Evolutionary conservation across 768 basidiomycete genomes (phyloP), one percentile per base, ranked within the genome.

Genomic region (Leccinum broughii): DNA sequence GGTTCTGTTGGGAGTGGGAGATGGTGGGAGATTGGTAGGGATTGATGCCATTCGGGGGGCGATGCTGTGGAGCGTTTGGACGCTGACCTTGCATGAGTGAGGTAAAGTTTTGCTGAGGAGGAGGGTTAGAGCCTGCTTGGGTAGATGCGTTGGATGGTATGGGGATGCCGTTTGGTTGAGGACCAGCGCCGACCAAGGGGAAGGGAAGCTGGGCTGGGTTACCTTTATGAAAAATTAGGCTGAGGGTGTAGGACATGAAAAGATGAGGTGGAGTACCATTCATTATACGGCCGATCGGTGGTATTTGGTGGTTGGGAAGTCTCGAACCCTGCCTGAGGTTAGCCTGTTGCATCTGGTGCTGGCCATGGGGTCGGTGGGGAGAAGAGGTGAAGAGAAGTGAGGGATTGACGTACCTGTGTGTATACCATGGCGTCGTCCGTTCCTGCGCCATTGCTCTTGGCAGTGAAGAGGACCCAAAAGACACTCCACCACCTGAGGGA

Each of bases 381-480:
- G 34, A 53, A 35, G 54, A 55, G 39, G 55, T 26, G 34, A 37
- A 46, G 60, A 57, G n/a, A n/a, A 51, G 22, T 5, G 49, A 34
- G 9, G 39, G 34, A 35, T 11, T 37, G 26, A 76, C 84, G 56
- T 64, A 89, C 90, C 77, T 88, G 85, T 0, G 83, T 85, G 70
- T 91, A 92, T 37, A 86, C 60, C 70, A 90, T 64, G 24, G 88
- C 90, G 63, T 92, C 89, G 1, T 90, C 89, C n/a, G 85, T 70
- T 20, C 85, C 86, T 9, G 69, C 71, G 32, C 83, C 83, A 53
- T 81, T 87, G 63, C 87, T 89, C 75, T 92, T 92, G 51, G 90
- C 89, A 13, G 86, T 85, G 70, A 92, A 93, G 15, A 92, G 77
- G 0, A 91, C 86, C 91, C 91, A 93, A 67, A 93, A 93, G 24